Conservation (phyloP, 2,329 filamentous ascomycete genomes). For the Claviceps purpurea region DNA sequence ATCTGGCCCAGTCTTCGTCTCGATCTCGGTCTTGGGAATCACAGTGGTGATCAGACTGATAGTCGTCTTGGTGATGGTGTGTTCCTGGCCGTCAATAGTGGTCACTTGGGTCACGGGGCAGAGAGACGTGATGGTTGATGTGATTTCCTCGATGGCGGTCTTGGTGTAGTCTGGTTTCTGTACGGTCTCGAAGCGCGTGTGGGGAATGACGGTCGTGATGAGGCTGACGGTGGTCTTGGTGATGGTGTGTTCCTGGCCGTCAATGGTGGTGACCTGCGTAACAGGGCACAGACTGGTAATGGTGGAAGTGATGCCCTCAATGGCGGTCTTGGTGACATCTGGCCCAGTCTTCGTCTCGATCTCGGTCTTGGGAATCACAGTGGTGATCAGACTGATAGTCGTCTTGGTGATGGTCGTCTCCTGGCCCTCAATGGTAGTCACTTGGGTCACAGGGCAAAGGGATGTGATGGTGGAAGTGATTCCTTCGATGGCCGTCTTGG, state of each 20-base stretch:
- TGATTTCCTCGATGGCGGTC: background rate
- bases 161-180: too few species aligned
- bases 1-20: conserved; percentile 17
- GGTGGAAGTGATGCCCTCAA: conserved; percentile 24
- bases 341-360: conserved; percentile 19
- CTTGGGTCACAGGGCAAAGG: background rate
- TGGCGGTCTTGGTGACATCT: conserved; percentile 18
- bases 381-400: conserved; percentile 13
- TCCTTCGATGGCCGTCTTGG: background rate
- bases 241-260: conserved; percentile 8
- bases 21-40: background rate
- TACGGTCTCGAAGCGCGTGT: conserved; percentile 13
- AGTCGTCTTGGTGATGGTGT: background rate
- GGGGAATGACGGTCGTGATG: conserved; percentile 15
- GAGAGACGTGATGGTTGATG: background rate
- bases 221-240: conserved; percentile 13
- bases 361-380: conserved; percentile 16
- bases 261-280: conserved; percentile 20
- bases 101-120: background rate
- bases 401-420: conserved; percentile 12
- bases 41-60: background rate
- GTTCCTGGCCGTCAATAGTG: background rate
- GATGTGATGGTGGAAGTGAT: background rate
- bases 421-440: conserved; percentile 3
- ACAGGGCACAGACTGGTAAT: conserved; percentile 29